Evolutionary conservation across 306 rosid genomes (phyloP).

Genomic region (Vigna angularis): DNA sequence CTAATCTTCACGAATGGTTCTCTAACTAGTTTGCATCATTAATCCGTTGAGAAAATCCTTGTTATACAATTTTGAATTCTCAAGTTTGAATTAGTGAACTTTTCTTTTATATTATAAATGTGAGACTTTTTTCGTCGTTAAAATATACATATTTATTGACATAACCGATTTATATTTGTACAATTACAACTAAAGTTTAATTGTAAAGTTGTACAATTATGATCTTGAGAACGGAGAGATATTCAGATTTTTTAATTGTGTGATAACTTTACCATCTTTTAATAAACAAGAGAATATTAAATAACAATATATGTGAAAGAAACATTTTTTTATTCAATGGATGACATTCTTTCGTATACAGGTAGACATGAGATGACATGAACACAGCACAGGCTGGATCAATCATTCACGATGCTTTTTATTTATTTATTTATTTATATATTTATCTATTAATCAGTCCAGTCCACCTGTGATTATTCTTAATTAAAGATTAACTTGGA

Average conservation of each 20-base stretch:
- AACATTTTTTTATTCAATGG: background rate
- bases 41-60: no score
- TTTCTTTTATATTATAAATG: no score
- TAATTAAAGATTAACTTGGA: background rate
- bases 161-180: no score
- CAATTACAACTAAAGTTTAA: no score
- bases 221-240: no score
- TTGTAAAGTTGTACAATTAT: no score
- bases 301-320: background rate
- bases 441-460: background rate
- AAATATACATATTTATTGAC: no score
- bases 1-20: no score
- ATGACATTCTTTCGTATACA: background rate
- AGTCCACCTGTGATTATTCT: background rate
- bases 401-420: background rate
- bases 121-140: no score
- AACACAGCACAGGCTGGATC: conserved; percentile 1
- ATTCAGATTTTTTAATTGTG: background rate
- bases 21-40: no score
- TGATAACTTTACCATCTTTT: background rate
- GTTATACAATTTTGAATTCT: no score
- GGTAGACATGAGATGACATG: conserved; percentile 7
- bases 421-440: background rate
- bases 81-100: no score
- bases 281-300: background rate